These are phyloP conservation scores for Dryas alaskensis DNA, from an alignment of 306 rosid species.

Conservation along the genomic window DNA sequence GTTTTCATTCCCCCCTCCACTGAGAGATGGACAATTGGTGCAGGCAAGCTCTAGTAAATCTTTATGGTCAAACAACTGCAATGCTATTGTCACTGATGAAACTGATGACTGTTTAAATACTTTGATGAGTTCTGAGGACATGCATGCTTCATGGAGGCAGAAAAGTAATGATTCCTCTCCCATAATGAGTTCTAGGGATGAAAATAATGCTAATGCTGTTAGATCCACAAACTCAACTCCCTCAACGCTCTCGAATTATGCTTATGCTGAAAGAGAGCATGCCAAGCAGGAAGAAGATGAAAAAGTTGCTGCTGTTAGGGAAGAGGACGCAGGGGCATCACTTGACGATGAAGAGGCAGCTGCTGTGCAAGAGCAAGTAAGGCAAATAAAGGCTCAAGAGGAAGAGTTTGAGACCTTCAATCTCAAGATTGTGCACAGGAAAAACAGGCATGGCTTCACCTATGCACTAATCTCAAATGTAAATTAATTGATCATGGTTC, in stretches of 20 bases:
- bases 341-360: slow-evolving; percentile 97
- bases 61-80: slow-evolving; percentile 55
- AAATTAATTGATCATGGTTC: slow-evolving; percentile 8
- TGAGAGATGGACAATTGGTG: slow-evolving; percentile 54
- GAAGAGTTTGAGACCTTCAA: slow-evolving; percentile 96
- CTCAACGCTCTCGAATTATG: slow-evolving; percentile 72
- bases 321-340: slow-evolving; percentile 69
- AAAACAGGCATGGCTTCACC: slow-evolving; percentile 74
- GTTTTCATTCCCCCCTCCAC: slow-evolving; percentile 82
- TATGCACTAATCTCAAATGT: slow-evolving; percentile 12
- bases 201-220: slow-evolving; percentile 49
- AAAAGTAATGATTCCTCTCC: slow-evolving; percentile 85
- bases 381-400: slow-evolving; percentile 95
- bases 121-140: slow-evolving; percentile 50
- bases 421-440: slow-evolving; percentile 95
- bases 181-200: slow-evolving; percentile 64
- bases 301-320: slow-evolving; percentile 55
- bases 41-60: slow-evolving; percentile 63
- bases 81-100: slow-evolving; percentile 45
- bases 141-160: slow-evolving; percentile 66
- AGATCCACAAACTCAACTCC: slow-evolving; percentile 75
- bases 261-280: slow-evolving; percentile 70
- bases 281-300: slow-evolving; percentile 70
- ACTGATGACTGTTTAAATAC: slow-evolving; percentile 54
- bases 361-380: slow-evolving; percentile 98